Evolutionary conservation across 179 eudicot species (phyloP).

Genomic region (Spinacia oleracea): DNA sequence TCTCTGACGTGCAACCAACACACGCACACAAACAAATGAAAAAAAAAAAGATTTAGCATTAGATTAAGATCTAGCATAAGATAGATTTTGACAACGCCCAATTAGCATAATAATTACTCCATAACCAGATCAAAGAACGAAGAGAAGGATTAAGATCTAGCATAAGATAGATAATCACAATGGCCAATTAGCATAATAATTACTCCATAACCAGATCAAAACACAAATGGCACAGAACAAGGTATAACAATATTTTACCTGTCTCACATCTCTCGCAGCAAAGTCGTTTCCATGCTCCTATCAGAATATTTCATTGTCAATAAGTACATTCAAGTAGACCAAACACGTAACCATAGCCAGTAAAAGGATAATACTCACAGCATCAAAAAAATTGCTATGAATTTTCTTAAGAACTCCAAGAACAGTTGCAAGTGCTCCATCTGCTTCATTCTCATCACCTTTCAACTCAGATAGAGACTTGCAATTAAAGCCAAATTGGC

Average conservation of each 20-base stretch:
- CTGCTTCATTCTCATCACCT: constrained; percentile 83
- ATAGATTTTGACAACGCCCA: constrained; percentile 1
- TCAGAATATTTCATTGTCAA: constrained; percentile 14
- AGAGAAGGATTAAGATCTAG: background rate
- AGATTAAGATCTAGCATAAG: background rate
- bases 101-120: constrained; percentile 2
- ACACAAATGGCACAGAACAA: background rate
- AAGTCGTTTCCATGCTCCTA: constrained; percentile 53
- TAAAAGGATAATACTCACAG: constrained; percentile 36
- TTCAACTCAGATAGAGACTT: constrained; percentile 72
- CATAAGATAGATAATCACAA: background rate
- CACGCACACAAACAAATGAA: background rate
- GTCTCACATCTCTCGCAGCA: constrained; percentile 19
- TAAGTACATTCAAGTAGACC: constrained; percentile 1
- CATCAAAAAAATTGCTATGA: constrained; percentile 67
- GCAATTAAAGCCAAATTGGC: constrained; percentile 53
- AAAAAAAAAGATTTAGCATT: background rate
- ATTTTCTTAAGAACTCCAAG: constrained; percentile 66
- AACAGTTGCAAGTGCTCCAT: constrained; percentile 79
- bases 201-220: background rate
- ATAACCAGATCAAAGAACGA: background rate
- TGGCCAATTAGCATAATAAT: background rate
- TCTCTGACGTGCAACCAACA: background rate
- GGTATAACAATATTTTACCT: constrained; percentile 44
- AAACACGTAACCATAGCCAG: background rate